Evolutionary conservation across 192 early-diverging fungal genomes (phyloP).

Genomic region (Lunasporangiospora selenospora): DNA sequence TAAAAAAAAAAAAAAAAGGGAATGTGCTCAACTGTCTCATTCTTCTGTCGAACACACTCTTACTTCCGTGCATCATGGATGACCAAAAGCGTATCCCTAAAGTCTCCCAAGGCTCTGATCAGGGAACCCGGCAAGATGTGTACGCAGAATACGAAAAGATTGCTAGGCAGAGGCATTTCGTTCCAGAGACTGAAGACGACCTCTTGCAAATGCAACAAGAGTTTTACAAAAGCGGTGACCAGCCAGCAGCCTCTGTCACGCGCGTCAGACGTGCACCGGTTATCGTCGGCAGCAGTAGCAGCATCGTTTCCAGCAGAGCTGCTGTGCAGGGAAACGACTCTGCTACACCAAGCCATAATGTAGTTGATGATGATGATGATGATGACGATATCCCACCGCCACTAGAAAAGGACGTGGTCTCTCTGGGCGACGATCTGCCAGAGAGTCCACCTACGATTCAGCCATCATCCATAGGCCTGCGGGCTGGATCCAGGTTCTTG

Average conservation of each 20-base stretch:
- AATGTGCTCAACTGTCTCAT: too few relatives aligned
- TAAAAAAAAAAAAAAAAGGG: too few relatives aligned
- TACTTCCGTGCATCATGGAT: too few relatives aligned
- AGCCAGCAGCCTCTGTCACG: conserved; percentile 51
- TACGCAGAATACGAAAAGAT: too few relatives aligned
- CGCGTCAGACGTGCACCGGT: conserved; percentile 28
- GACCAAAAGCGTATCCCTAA: too few relatives aligned
- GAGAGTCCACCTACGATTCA: conserved; percentile 11
- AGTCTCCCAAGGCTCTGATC: too few relatives aligned
- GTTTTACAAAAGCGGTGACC: conserved; percentile 46
- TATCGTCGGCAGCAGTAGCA: conserved; percentile 6
- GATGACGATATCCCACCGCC: conserved; percentile 28
- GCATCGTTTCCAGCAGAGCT: conserved; percentile 2
- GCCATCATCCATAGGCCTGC: conserved; percentile 3
- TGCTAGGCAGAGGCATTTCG: too few relatives aligned
- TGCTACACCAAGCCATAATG: conserved; percentile 4
- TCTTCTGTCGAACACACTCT: too few relatives aligned
- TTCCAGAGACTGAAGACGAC: conserved; percentile 53
- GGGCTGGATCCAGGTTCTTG: conserved; percentile 31
- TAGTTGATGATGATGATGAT: conserved; percentile 13
- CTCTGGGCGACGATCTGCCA: conserved; percentile 8
- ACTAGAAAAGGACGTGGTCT: conserved; percentile 36
- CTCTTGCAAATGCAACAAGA: conserved; percentile 57
- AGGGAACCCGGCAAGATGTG: too few relatives aligned
- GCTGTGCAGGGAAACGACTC: not conserved